Conservation (phyloP, 108 stramenopile species). For the Nitzschia palea region DNA sequence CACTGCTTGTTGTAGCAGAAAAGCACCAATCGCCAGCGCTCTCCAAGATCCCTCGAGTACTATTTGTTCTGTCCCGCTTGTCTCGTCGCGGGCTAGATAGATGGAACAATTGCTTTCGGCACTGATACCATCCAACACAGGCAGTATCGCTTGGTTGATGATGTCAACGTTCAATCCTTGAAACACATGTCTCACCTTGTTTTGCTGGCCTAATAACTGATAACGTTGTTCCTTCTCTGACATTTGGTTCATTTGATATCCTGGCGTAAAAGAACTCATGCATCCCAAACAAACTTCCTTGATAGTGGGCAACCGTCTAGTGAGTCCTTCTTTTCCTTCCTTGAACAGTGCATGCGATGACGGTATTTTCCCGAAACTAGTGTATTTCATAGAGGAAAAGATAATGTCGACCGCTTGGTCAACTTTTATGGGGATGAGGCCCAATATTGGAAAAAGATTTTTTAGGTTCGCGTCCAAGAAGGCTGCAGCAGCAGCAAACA, state of each 20-base stretch:
- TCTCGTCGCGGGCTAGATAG: slow-evolving; percentile 41
- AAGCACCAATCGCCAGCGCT: slow-evolving; percentile 69
- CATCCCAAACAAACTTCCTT: slow-evolving; percentile 36
- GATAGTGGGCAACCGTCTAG: slow-evolving; percentile 17
- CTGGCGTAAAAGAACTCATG: slow-evolving; percentile 11
- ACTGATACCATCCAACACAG: slow-evolving; percentile 55
- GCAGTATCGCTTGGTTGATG: slow-evolving; percentile 55
- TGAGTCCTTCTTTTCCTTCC: slow-evolving; percentile 24
- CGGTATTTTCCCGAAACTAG: slow-evolving; percentile 21
- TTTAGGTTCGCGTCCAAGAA: slow-evolving; percentile 62
- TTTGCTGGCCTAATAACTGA: slow-evolving; percentile 46
- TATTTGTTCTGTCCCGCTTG: slow-evolving; percentile 44
- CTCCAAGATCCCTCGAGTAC: slow-evolving; percentile 78
- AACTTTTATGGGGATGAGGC: slow-evolving; percentile 68
- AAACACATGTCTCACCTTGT: slow-evolving; percentile 43
- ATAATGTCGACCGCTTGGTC: slow-evolving; percentile 68
- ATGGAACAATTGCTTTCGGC: slow-evolving; percentile 77
- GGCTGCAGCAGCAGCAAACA: slow-evolving; percentile 74
- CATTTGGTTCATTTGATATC: slow-evolving; percentile 18
- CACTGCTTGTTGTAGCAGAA: slow-evolving; percentile 39
- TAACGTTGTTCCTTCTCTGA: slow-evolving; percentile 37
- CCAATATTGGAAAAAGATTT: slow-evolving; percentile 55
- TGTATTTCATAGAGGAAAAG: slow-evolving; percentile 38
- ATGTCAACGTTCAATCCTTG: slow-evolving; percentile 30
- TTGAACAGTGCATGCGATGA: slow-evolving; percentile 14